A percentile compares a stretch with the other conserved stretches of the same genome.
Conservation (phyloP, 1,139 yeast genomes). For the Dujonia santamariae region DNA sequence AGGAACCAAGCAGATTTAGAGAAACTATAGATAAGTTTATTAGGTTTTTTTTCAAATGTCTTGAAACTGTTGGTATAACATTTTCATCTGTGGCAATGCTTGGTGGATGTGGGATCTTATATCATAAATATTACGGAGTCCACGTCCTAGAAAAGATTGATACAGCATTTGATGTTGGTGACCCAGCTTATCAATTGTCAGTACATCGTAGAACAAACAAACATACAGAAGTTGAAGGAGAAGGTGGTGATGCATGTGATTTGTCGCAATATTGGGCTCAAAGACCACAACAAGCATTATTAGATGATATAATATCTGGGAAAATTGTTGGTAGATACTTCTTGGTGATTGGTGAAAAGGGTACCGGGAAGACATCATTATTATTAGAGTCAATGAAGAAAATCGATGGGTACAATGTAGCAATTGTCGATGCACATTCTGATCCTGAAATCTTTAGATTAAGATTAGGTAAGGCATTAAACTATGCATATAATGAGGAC, state of each 20-base stretch:
- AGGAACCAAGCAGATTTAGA: slow-evolving; percentile 12
- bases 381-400: slow-evolving; percentile 67
- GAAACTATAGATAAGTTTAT: slow-evolving; percentile 17
- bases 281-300: slow-evolving; percentile 62
- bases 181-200: slow-evolving; percentile 60
- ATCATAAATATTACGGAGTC: slow-evolving; percentile 59
- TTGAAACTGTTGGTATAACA: slow-evolving; percentile 75
- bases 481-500: slow-evolving; percentile 75
- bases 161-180: slow-evolving; percentile 65
- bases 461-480: slow-evolving; percentile 71
- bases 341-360: slow-evolving; percentile 77
- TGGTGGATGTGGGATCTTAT: slow-evolving; percentile 68
- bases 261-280: slow-evolving; percentile 54
- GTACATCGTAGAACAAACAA: slow-evolving; percentile 45
- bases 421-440: slow-evolving; percentile 78
- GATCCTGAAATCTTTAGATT: slow-evolving; percentile 83
- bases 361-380: slow-evolving; percentile 81
- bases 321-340: slow-evolving; percentile 64
- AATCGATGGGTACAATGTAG: slow-evolving; percentile 62
- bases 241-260: slow-evolving; percentile 18
- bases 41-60: slow-evolving; percentile 46
- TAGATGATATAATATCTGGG: slow-evolving; percentile 69
- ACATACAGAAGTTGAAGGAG: slow-evolving; percentile 21
- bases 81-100: slow-evolving; percentile 69
- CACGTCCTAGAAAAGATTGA: slow-evolving; percentile 68